Base-by-base conservation (phyloP, 345 rosid species). In the Rhodamnia rubescens region DNA sequence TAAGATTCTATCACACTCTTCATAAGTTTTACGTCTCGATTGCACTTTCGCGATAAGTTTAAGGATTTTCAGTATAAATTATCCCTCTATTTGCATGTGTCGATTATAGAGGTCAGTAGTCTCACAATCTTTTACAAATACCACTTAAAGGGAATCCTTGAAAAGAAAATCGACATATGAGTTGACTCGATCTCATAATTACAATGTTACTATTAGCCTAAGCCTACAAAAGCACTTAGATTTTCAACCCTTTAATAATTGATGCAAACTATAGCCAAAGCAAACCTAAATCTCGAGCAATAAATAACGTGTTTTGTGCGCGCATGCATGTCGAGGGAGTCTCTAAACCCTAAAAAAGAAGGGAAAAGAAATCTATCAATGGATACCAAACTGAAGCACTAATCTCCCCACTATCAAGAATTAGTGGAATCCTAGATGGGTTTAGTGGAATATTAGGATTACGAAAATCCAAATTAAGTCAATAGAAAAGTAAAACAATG, bases 1-100 rank as follows among this genome's bases (percentile, higher is more conserved):
- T 16, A 64, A 64, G 11, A 7, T 1, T 61, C 16, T 12, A 29
- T 15, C 1, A 7, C 1, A 15, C n/a, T 4, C 22, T 59, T 59
- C 29, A 4, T 32, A 18, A 64, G 0, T 32, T 3, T 32, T 32
- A 18, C 2, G 2, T 8, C 7, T 18, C 4, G 1, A 18, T 4
- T 16, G 3, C 7, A 18, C 47, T 18, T 18, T 12, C 9, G 4
- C 24, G 32, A 69, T 9, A 32, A 64, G 1, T 32, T 64, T 16
- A 64, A 32, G 22, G 3, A 64, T 29, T 29, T 15, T 3, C 0
- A 4, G 1, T 4, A 8, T 32, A 16, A 5, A 5, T 18, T 16
- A 69, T 32, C 47, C 5, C 36, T 61, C 16, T 7, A 27, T 61
- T 61, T 29, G 42, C 11, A 61, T 29, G 74, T 3, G 8, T 18